Evolutionary conservation across 73 alveolate species (phyloP), one percentile per base, ranked within the genome.

Genomic region (Tetrahymena malaccensis): DNA sequence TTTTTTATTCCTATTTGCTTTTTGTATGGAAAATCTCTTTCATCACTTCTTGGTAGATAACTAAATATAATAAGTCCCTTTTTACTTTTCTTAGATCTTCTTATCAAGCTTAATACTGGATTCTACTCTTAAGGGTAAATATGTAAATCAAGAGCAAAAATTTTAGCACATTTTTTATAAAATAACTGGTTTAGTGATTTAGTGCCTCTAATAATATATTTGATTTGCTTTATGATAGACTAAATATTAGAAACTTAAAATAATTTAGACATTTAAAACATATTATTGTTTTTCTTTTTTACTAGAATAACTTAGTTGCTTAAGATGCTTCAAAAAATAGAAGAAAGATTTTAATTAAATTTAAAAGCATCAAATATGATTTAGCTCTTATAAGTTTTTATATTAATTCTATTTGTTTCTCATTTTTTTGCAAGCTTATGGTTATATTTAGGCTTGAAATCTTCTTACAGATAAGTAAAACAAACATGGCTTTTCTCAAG

Each of bases 401-500:
- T 70, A 4, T n/a, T 70, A 31, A 70, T 70, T 70, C 37, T 70
- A n/a, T 70, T 70, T 70, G 89, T 70, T 31, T 70, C 97, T 17
- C 97, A 95, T 85, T 85, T 84, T 17, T 85, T 95, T 84, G 97
- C 97, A 16, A 85, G 97, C 55, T 22, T 89, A 5, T 95, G 97
- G 97, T 94, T 50, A 33, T 93, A 89, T 95, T 43, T 95, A 50
- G 97, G 95, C 34, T 22, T 70, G 0, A 40, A 85, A 8, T 85
- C 97, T 11, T 40, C 85, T 10, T 89, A 35, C 21, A 34, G 27
- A 3, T 13, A 95, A 43, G 84, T 55, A 44, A 43, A n/a, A 70
- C 31, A 25, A 70, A 70, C 97, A 6, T 95, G 97, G 97, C 31
- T 95, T 0, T 17, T 16, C 10, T 15, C 50, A 13, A 43, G 84